These are phyloP conservation scores for Nelumbo lutea DNA, from an alignment of 164 flowering plant genomes.

Conservation along the genomic window DNA sequence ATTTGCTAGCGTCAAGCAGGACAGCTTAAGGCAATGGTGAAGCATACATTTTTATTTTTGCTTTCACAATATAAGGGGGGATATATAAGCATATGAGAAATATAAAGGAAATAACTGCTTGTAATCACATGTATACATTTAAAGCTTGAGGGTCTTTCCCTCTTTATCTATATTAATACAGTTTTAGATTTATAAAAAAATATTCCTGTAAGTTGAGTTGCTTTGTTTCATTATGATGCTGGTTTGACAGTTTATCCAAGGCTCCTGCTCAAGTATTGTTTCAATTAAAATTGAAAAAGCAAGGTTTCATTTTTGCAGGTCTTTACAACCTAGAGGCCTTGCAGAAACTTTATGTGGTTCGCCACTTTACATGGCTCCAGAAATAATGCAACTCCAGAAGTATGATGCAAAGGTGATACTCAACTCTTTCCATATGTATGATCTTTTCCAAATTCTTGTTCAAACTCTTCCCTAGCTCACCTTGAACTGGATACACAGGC, in stretches of 20 bases:
- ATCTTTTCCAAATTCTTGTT: not conserved
- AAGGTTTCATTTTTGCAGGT: slow-evolving; percentile 38
- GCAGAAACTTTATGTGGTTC: slow-evolving; percentile 99
- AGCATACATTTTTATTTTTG: too few species aligned
- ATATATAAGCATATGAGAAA: too few species aligned
- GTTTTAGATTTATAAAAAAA: not conserved
- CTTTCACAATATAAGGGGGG: too few species aligned
- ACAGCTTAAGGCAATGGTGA: too few species aligned
- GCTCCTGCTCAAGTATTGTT: not conserved
- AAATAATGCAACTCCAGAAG: slow-evolving; percentile 96
- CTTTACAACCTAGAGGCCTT: slow-evolving; percentile 84
- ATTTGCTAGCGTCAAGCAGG: too few species aligned
- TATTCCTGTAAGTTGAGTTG: not conserved
- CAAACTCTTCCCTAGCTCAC: slow-evolving; percentile 16
- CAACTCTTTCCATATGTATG: not conserved
- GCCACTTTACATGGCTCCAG: slow-evolving; percentile 99
- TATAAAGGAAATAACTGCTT: too few species aligned
- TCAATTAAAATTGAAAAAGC: not conserved
- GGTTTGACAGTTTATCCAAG: not conserved
- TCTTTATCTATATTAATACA: not conserved
- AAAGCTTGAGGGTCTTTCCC: too few species aligned
- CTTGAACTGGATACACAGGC: slow-evolving; percentile 60
- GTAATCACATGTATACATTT: too few species aligned
- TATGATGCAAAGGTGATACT: slow-evolving; percentile 94
- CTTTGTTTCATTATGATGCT: not conserved